These are phyloP conservation scores for Hypoxylon subgilvum DNA, from an alignment of 495 filamentous ascomycete genomes.

Conservation along the genomic window DNA sequence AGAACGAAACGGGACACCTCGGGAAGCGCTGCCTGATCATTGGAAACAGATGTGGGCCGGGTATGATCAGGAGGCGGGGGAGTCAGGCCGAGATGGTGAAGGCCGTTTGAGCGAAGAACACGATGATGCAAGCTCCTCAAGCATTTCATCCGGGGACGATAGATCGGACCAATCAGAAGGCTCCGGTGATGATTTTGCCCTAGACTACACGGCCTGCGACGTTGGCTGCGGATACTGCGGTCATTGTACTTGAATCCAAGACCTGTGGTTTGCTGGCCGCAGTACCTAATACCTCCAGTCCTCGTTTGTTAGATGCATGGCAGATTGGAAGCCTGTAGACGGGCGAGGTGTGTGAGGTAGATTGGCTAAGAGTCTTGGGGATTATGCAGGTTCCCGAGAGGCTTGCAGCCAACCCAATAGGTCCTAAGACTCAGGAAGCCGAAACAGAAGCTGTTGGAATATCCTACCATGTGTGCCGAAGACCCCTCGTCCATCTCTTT, in stretches of 20 bases:
- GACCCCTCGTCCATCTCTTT: neutral
- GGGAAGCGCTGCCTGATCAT: constrained; percentile 37
- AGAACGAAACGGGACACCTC: constrained; percentile 40
- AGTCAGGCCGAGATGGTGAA: neutral
- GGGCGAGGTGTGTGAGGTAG: constrained; percentile 2
- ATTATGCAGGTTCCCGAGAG: constrained; percentile 15
- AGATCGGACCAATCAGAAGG: constrained; percentile 20
- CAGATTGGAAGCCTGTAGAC: neutral
- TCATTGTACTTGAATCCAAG: constrained; percentile 35
- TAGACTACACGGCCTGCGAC: constrained; percentile 52
- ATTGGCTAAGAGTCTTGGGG: constrained; percentile 1
- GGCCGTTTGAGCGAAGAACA: constrained; percentile 18
- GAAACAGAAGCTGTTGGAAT: neutral
- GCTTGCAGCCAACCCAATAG: neutral
- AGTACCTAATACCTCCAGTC: neutral
- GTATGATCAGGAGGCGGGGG: neutral
- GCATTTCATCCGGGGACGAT: neutral
- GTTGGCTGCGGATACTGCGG: constrained; percentile 54
- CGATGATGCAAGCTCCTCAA: constrained; percentile 19
- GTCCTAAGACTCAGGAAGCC: neutral
- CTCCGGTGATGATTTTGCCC: constrained; percentile 37
- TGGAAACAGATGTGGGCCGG: constrained; percentile 33
- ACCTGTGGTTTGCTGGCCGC: too few species aligned
- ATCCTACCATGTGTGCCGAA: too few species aligned
- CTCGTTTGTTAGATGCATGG: constrained; percentile 11